phyloP scores from a whole-genome alignment of 163 green algal species.

The Volvox carteri region DNA sequence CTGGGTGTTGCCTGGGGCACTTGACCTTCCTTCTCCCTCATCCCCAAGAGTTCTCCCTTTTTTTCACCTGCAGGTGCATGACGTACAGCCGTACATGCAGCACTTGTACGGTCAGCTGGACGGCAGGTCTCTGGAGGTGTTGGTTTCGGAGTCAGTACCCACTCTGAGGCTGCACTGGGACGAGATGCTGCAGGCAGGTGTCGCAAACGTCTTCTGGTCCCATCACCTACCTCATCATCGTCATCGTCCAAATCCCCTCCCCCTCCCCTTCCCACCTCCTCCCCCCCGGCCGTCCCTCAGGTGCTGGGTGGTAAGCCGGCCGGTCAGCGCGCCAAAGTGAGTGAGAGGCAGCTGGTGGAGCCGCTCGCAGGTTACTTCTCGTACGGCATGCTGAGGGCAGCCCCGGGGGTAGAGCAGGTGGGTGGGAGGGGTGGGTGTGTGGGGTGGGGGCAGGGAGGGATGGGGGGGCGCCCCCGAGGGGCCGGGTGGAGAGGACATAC shows the following conservation, averaged over 20 bases:
- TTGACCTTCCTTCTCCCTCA: too few relatives aligned
- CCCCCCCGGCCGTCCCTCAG: not conserved
- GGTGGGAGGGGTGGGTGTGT: not conserved
- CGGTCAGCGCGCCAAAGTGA: conserved; percentile 15
- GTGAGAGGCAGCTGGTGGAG: conserved; percentile 62
- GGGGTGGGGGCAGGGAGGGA: not conserved
- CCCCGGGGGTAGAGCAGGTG: conserved; percentile 54
- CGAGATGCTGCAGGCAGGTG: conserved; percentile 49
- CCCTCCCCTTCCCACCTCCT: not conserved
- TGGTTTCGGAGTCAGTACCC: not conserved
- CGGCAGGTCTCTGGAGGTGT: conserved; percentile 44
- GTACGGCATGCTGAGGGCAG: conserved; percentile 63
- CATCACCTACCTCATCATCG: not conserved
- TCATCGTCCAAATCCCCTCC: not conserved
- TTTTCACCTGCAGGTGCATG: conserved; percentile 58
- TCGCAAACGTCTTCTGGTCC: too few relatives aligned
- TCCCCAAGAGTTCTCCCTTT: too few relatives aligned
- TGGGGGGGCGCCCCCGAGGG: not conserved
- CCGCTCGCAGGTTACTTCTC: conserved; percentile 61
- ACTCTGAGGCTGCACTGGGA: conserved; percentile 60
- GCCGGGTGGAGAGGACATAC: too few relatives aligned
- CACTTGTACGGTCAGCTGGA: conserved; percentile 65
- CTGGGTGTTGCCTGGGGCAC: too few relatives aligned
- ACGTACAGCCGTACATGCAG: conserved; percentile 55
- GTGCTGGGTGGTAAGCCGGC: conserved; percentile 19